phyloP scores from a whole-genome alignment of 2,329 filamentous ascomycete species.

The Clonostachys chloroleuca region DNA sequence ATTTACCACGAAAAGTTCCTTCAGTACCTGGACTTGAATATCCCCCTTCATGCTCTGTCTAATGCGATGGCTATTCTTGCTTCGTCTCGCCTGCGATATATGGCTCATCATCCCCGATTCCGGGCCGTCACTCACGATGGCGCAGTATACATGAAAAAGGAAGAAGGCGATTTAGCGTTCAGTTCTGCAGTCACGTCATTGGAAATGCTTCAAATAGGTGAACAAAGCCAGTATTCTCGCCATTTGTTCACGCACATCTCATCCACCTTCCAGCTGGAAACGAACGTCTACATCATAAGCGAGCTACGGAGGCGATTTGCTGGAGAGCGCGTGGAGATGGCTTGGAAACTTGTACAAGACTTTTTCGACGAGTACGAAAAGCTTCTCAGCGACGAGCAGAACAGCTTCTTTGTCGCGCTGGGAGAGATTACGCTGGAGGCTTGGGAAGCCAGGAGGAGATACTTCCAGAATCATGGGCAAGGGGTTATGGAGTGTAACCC shows the following conservation, averaged over 20 bases:
- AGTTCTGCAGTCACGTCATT: conserved; percentile 12
- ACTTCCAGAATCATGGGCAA: too few species aligned
- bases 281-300: conserved; percentile 20
- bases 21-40: conserved; percentile 11
- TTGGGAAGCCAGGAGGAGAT: conserved; percentile 7
- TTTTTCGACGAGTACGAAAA: conserved; percentile 15
- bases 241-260: conserved; percentile 19
- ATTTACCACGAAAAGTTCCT: conserved; percentile 14
- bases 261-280: conserved; percentile 17
- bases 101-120: conserved; percentile 16
- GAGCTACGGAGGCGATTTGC: conserved; percentile 13
- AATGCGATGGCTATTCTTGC: conserved; percentile 12
- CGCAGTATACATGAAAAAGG: conserved; percentile 6
- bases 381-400: conserved; percentile 3
- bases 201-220: conserved; percentile 10
- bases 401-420: conserved; percentile 5
- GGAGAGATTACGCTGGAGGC: conserved; percentile 11
- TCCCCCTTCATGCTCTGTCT: conserved; percentile 18
- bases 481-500: too few species aligned
- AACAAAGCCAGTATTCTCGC: conserved; percentile 16
- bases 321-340: conserved; percentile 8
- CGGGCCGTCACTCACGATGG: not conserved
- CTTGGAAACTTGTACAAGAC: conserved; percentile 16
- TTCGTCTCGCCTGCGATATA: conserved; percentile 19
- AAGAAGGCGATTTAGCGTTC: conserved; percentile 16